Base-by-base conservation (phyloP, 345 rosid genomes). In the Eucalyptus pauciflora region DNA sequence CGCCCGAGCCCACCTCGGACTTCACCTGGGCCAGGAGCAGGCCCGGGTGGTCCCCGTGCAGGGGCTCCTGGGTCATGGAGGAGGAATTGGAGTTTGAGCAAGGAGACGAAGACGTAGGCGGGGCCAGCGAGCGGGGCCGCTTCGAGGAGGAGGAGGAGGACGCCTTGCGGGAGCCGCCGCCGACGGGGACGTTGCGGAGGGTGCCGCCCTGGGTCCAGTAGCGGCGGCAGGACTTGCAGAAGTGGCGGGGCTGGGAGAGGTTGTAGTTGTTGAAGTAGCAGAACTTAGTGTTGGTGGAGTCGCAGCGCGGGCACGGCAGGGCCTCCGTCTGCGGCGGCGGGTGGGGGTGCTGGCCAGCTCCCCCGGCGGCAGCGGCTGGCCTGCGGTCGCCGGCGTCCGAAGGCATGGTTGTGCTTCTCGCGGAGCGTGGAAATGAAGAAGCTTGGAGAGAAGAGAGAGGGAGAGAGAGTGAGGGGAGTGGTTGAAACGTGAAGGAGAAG, bases 171-270 rank as follows among this genome's bases (percentile, higher is more conserved):
- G 94, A 92, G 22, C 95, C 94, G 14, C 96, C 96, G 43, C 96
- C 96, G 58, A 95, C 89, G 31, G 96, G 96, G 67, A 95, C 94
- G 88, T 94, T 92, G 31, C 96, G 96, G 86, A 95, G 96, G 56
- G 96, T 91, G 50, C 96, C 96, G 31, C 96, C 96, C 7, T 94
- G 94, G 37, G 96, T 95, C 96, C 96, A 95, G 94, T 94, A 95
- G 18, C 96, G 96, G 86, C 96, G 95, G 90, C 96, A 94, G 15
- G 92, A 80, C 91, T 95, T 94, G 93, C 96, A 95, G 93, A 93
- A 95, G 91, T 95, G 93, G 51, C 96, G 96, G 27, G 96, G 96
- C 92, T 94, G 96, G 60, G 95, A 89, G 88, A 94, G 92, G 90
- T 94, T 95, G 90, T 95, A 95, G 93, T 95, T 95, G 91, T 95